Conservation (phyloP, 176 grass and related monocot genomes). For the Poa pratensis region DNA sequence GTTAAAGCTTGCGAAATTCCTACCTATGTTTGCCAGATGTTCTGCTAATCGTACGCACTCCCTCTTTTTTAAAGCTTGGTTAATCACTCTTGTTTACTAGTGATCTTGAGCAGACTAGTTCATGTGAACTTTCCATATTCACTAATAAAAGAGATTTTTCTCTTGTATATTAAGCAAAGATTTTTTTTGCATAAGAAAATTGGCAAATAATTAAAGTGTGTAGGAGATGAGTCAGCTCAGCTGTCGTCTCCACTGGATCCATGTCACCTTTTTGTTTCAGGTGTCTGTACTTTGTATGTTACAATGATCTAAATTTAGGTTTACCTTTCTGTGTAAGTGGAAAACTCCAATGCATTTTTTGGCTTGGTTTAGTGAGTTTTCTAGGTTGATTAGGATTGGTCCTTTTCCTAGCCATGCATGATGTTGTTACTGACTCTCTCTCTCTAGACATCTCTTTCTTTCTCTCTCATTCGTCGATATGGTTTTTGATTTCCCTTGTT, state of each 20-base stretch:
- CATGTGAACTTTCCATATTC: background rate
- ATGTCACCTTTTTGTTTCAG: background rate
- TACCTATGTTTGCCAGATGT: background rate
- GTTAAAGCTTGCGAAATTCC: background rate
- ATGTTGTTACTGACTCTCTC: background rate
- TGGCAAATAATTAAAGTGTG: background rate
- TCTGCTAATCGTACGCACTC: too few relatives aligned
- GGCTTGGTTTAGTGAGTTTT: conserved; percentile 22
- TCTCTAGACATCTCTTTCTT: background rate
- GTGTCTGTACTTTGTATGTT: background rate
- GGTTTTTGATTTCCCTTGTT: background rate
- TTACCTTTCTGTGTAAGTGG: background rate
- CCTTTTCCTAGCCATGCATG: conserved; percentile 40
- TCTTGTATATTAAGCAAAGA: background rate
- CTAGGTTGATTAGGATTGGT: conserved; percentile 1
- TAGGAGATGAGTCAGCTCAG: conserved; percentile 36
- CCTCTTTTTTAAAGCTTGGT: background rate
- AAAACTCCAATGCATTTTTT: background rate
- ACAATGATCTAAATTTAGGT: background rate
- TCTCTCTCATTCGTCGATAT: background rate
- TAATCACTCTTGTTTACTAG: background rate
- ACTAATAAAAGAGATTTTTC: background rate
- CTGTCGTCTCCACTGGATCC: conserved; percentile 26
- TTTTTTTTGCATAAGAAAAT: background rate
- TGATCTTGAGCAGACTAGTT: background rate